Conservation (phyloP, 140 eudicot genomes). For the Erigeron philadelphicus region DNA sequence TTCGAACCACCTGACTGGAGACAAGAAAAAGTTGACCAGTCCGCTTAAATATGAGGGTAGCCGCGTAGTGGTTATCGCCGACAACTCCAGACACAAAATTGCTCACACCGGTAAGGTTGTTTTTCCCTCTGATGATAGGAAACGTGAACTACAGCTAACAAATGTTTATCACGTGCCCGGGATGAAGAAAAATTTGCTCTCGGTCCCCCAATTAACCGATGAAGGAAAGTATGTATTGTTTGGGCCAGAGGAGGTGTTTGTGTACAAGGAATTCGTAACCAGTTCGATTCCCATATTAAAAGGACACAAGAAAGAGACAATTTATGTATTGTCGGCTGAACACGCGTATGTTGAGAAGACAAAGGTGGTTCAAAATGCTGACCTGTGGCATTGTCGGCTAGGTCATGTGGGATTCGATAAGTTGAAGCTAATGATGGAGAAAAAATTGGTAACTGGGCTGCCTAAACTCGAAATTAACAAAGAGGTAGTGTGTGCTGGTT, state of each 20-base stretch:
- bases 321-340: not conserved
- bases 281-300: not conserved
- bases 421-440: not conserved
- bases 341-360: not conserved
- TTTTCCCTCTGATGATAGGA: too few relatives aligned
- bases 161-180: not conserved
- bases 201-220: not conserved
- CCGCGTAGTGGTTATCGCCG: not conserved
- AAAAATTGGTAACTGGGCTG: not conserved
- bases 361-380: not conserved
- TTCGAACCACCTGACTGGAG: not conserved
- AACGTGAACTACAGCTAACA: not conserved
- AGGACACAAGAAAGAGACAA: not conserved
- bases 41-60: not conserved
- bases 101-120: not conserved
- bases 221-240: not conserved
- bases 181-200: not conserved
- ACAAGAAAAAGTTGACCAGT: not conserved
- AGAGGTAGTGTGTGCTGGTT: too few relatives aligned
- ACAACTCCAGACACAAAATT: not conserved
- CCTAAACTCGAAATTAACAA: not conserved
- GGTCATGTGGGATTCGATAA: not conserved
- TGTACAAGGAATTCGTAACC: not conserved
- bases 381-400: not conserved
- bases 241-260: not conserved